A percentile compares a stretch with the other conserved stretches of the same genome.
Evolutionary conservation across 1,139 yeast genomes (phyloP).

Genomic region (Debaryomyces singareniensis): DNA sequence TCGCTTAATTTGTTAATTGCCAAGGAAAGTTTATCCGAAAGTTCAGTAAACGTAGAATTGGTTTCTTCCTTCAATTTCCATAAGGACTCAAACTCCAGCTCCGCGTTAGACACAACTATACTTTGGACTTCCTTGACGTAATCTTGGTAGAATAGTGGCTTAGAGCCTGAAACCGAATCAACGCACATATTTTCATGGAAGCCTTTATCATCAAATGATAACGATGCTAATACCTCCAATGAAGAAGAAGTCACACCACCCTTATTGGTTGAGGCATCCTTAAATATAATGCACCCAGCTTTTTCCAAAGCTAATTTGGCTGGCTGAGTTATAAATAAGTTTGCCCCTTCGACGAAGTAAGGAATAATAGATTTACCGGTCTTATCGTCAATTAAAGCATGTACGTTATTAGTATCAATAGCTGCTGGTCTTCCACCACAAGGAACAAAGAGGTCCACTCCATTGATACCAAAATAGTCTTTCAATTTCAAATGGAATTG

Average conservation of each 20-base stretch:
- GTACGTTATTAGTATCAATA: slow-evolving; percentile 80
- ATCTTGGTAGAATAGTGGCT: slow-evolving; percentile 70
- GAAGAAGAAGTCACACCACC: slow-evolving; percentile 99
- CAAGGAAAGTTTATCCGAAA: slow-evolving; percentile 79
- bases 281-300: slow-evolving; percentile 82
- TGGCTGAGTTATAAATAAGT: slow-evolving; percentile 87
- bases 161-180: slow-evolving; percentile 39
- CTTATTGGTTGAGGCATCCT: slow-evolving; percentile 96
- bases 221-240: slow-evolving; percentile 89
- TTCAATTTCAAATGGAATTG: slow-evolving; percentile 75
- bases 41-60: slow-evolving; percentile 66
- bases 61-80: slow-evolving; percentile 72
- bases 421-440: slow-evolving; percentile 99
- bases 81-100: slow-evolving; percentile 76
- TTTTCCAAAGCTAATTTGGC: slow-evolving; percentile 83
- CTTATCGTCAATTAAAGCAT: slow-evolving; percentile 60
- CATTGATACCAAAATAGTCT: slow-evolving; percentile 53
- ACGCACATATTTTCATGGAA: slow-evolving; percentile 76
- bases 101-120: slow-evolving; percentile 71
- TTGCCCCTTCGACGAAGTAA: slow-evolving; percentile 95
- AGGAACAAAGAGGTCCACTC: slow-evolving; percentile 83
- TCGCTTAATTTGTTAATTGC: slow-evolving; percentile 88
- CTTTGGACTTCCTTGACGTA: slow-evolving; percentile 82
- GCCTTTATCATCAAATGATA: slow-evolving; percentile 81
- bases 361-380: slow-evolving; percentile 78